Percentiles rank a stretch among this genome's conserved stretches.
These are phyloP conservation scores for Alternaria ventricosa DNA, from an alignment of 2,329 filamentous ascomycete species.

Conservation along the genomic window DNA sequence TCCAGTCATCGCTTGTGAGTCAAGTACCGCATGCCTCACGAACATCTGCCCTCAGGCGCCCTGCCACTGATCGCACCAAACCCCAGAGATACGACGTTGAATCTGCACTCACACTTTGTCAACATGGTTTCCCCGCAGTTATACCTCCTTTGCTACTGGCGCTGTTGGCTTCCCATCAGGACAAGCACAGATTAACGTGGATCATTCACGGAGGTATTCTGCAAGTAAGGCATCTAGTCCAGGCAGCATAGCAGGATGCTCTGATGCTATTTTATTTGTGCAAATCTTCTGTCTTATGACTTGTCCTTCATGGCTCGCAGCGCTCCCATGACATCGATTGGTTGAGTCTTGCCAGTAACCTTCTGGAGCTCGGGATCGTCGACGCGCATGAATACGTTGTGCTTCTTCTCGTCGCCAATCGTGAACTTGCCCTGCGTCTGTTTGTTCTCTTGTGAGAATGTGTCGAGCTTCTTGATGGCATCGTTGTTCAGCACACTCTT, in stretches of 20 bases:
- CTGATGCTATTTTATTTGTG: not conserved
- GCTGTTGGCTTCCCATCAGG: not conserved
- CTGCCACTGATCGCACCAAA: not conserved
- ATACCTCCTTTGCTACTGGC: not conserved
- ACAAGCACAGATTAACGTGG: not conserved
- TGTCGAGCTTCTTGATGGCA: slow-evolving; percentile 73
- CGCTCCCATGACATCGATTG: slow-evolving; percentile 82
- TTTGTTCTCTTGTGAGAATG: slow-evolving; percentile 78
- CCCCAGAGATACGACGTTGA: not conserved
- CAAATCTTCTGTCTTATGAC: slow-evolving; percentile 21
- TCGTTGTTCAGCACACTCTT: slow-evolving; percentile 76
- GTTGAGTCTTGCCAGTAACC: slow-evolving; percentile 79
- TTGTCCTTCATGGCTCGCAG: slow-evolving; percentile 89
- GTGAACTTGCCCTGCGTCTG: slow-evolving; percentile 96
- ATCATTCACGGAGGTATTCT: not conserved
- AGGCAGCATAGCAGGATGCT: not conserved
- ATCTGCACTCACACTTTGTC: not conserved
- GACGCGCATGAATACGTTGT: slow-evolving; percentile 97
- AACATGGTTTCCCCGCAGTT: not conserved
- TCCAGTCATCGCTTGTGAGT: not conserved
- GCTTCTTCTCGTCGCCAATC: slow-evolving; percentile 95
- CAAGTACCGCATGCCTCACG: not conserved
- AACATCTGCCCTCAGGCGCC: not conserved
- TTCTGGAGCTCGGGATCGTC: slow-evolving; percentile 85
- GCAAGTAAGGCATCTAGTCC: not conserved